These are phyloP conservation scores for Macroventuria anomochaeta DNA, from an alignment of 2,329 filamentous ascomycete species.

Conservation along the genomic window DNA sequence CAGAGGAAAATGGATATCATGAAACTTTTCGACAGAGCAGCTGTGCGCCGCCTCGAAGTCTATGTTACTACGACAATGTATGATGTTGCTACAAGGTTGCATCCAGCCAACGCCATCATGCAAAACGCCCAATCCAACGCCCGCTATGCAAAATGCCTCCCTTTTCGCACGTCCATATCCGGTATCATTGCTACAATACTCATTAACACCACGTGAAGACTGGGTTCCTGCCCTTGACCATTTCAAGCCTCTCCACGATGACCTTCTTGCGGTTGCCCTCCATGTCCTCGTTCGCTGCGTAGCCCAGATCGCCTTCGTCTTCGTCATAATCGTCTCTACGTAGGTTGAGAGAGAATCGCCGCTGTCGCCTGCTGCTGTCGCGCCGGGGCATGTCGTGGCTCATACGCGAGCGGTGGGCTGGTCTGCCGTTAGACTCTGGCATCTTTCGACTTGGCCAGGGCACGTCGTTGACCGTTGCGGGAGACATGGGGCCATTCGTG, in stretches of 20 bases:
- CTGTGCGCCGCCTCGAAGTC: not conserved
- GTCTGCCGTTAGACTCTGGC: constrained; percentile 25
- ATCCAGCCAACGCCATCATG: constrained; percentile 13
- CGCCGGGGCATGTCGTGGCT: constrained; percentile 51
- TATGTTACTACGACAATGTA: constrained; percentile 7
- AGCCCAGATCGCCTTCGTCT: constrained; percentile 90
- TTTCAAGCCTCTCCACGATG: constrained; percentile 94
- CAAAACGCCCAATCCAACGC: constrained; percentile 21
- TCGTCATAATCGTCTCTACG: constrained; percentile 57
- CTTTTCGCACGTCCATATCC: constrained; percentile 7
- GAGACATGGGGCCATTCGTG: constrained; percentile 33
- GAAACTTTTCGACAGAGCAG: not conserved
- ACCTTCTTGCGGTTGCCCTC: constrained; percentile 91
- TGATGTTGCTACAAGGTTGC: constrained; percentile 21
- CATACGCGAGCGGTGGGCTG: constrained; percentile 46
- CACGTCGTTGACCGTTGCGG: constrained; percentile 45
- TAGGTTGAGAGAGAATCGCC: constrained; percentile 55
- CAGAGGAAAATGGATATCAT: not conserved
- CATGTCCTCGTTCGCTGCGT: constrained; percentile 91
- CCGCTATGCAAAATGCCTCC: constrained; percentile 15
- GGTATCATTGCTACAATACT: constrained; percentile 6
- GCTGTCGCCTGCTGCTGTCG: constrained; percentile 35
- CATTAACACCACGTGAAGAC: constrained; percentile 94
- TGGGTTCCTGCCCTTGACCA: constrained; percentile 92
- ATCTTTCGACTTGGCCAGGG: constrained; percentile 34